Conservation (phyloP, 2,329 filamentous ascomycete genomes). For the Fusarium tupiense region DNA sequence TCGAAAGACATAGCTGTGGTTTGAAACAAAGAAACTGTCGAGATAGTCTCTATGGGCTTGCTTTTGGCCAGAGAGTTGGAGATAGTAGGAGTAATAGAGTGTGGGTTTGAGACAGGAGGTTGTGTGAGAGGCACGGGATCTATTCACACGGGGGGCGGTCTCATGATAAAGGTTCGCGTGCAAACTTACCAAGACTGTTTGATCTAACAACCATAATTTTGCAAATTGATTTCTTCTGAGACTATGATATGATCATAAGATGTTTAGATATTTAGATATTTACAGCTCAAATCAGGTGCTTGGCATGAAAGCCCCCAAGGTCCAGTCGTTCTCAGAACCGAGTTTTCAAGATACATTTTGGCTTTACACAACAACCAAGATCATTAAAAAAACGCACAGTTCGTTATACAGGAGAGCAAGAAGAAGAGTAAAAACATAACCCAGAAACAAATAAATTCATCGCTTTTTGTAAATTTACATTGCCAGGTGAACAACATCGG, state of each 20-base stretch:
- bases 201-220: accelerated
- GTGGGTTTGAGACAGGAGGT: slow-evolving; percentile 5
- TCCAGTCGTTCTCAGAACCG: no score
- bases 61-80: no score
- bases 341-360: neutral
- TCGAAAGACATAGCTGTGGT: neutral
- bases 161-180: slow-evolving; percentile 21
- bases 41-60: neutral
- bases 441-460: neutral
- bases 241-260: neutral
- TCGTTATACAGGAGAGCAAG: accelerated
- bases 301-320: no score
- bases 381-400: accelerated
- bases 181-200: neutral
- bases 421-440: accelerated
- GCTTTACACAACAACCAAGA: neutral
- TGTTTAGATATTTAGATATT: neutral
- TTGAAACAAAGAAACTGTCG: neutral
- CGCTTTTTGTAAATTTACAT: neutral
- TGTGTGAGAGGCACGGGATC: slow-evolving; percentile 28
- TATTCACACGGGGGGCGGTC: slow-evolving; percentile 4
- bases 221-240: no score
- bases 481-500: neutral
- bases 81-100: neutral
- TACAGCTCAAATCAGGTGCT: accelerated